A percentile compares a stretch with the other conserved stretches of the same genome.
These are phyloP conservation scores for Tetrastigma voinierianum DNA, from an alignment of 164 flowering plant species.

Conservation along the genomic window DNA sequence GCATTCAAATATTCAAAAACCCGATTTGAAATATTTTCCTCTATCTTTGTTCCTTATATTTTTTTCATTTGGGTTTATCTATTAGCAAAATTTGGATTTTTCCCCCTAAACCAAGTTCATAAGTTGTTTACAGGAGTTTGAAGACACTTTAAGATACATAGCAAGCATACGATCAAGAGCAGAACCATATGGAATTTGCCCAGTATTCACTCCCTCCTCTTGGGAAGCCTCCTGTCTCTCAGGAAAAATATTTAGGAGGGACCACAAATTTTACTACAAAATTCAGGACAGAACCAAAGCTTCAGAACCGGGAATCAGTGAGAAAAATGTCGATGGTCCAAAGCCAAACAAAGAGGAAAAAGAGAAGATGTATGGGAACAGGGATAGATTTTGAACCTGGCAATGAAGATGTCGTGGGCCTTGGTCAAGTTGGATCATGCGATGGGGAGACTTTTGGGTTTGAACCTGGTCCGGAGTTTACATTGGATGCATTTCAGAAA, in stretches of 20 bases:
- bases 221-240: constrained; percentile 94
- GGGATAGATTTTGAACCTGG: constrained; percentile 35
- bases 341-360: constrained; percentile 47
- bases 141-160: constrained; percentile 77
- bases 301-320: constrained; percentile 67
- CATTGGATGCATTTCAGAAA: constrained; percentile 68
- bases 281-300: constrained; percentile 80
- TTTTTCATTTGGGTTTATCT: constrained; percentile 5
- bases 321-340: constrained; percentile 31
- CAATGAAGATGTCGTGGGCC: constrained; percentile 21
- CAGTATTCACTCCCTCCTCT: constrained; percentile 89
- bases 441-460: constrained; percentile 66
- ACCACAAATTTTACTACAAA: constrained; percentile 68
- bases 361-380: constrained; percentile 51
- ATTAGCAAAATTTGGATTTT: background rate
- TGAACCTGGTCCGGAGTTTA: constrained; percentile 87
- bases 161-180: constrained; percentile 69
- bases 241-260: constrained; percentile 55
- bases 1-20: background rate
- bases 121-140: constrained; percentile 66
- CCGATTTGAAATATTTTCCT: background rate
- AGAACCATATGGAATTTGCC: constrained; percentile 86
- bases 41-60: background rate
- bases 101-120: constrained; percentile 5
- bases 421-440: constrained; percentile 27